These are phyloP conservation scores for Fraxinus nigra DNA, from an alignment of 305 asterid species.

Conservation along the genomic window DNA sequence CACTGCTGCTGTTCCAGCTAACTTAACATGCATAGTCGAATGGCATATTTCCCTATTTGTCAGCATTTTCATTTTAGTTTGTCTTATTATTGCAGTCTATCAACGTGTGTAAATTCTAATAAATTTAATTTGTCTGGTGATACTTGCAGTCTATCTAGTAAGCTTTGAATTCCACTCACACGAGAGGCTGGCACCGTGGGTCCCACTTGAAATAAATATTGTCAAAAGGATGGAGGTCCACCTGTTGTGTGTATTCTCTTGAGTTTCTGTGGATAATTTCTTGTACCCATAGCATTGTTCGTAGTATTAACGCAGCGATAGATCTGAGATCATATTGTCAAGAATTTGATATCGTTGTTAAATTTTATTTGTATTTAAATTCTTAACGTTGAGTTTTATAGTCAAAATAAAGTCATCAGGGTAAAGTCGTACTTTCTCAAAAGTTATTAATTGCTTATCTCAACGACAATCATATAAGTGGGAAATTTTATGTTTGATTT, in stretches of 20 bases:
- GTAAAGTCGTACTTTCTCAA: not conserved
- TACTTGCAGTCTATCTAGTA: not conserved
- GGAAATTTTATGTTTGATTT: not conserved
- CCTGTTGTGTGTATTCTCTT: too few species aligned
- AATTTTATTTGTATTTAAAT: not conserved
- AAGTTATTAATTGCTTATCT: not conserved
- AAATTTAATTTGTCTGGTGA: not conserved
- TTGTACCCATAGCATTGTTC: too few species aligned
- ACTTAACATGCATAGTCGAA: not conserved
- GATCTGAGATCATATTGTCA: not conserved
- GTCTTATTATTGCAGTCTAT: not conserved
- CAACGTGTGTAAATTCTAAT: not conserved
- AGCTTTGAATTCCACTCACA: not conserved
- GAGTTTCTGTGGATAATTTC: too few species aligned
- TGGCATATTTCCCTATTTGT: not conserved
- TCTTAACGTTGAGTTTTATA: not conserved
- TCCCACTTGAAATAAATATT: too few species aligned
- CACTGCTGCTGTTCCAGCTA: not conserved
- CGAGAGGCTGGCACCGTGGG: too few species aligned
- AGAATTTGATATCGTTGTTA: not conserved
- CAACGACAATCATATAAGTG: not conserved
- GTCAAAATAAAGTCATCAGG: not conserved
- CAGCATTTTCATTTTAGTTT: not conserved
- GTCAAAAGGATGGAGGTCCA: too few species aligned
- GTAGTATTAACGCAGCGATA: not conserved